These are phyloP conservation scores for Echria macrotheca DNA, from an alignment of 495 filamentous ascomycete species.

Conservation along the genomic window DNA sequence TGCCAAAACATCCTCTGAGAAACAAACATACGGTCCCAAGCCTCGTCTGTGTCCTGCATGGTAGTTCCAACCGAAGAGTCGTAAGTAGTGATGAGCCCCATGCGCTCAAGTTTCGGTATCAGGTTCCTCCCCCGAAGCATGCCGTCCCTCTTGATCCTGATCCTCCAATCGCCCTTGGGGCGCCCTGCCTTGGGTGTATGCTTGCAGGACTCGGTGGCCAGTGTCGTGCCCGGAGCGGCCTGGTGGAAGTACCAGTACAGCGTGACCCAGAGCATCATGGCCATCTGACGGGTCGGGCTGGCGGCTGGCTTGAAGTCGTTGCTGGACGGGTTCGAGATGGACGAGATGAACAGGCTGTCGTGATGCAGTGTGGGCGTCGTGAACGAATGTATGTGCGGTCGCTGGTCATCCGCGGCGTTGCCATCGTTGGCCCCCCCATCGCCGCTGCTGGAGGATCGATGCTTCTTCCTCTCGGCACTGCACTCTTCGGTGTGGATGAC, in stretches of 20 bases:
- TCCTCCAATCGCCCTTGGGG: slow-evolving; percentile 81
- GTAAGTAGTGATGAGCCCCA: slow-evolving; percentile 74
- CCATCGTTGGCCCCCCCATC: slow-evolving; percentile 13
- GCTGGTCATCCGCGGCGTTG: not conserved
- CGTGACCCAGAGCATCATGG: slow-evolving; percentile 94
- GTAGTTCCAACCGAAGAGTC: slow-evolving; percentile 70
- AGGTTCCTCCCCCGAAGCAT: slow-evolving; percentile 76
- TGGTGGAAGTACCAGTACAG: slow-evolving; percentile 98
- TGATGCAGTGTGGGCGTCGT: slow-evolving; percentile 64
- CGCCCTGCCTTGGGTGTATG: slow-evolving; percentile 60
- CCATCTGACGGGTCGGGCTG: slow-evolving; percentile 79
- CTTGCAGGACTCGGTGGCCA: slow-evolving; percentile 58
- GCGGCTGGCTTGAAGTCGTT: slow-evolving; percentile 70
- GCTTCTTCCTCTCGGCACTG: slow-evolving; percentile 13
- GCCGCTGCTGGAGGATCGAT: not conserved
- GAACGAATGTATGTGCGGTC: slow-evolving; percentile 55
- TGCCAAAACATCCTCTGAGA: slow-evolving; percentile 86
- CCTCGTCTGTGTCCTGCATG: slow-evolving; percentile 55
- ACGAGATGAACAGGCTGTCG: slow-evolving; percentile 84
- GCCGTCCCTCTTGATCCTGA: slow-evolving; percentile 78
- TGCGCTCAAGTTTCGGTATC: slow-evolving; percentile 86
- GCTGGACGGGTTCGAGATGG: slow-evolving; percentile 76
- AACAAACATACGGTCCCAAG: slow-evolving; percentile 78
- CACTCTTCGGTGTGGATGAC: slow-evolving; percentile 65
- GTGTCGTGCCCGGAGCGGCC: slow-evolving; percentile 46